These are phyloP conservation scores for Suillus fuscotomentosus DNA, from an alignment of 768 basidiomycete genomes.

Conservation along the genomic window DNA sequence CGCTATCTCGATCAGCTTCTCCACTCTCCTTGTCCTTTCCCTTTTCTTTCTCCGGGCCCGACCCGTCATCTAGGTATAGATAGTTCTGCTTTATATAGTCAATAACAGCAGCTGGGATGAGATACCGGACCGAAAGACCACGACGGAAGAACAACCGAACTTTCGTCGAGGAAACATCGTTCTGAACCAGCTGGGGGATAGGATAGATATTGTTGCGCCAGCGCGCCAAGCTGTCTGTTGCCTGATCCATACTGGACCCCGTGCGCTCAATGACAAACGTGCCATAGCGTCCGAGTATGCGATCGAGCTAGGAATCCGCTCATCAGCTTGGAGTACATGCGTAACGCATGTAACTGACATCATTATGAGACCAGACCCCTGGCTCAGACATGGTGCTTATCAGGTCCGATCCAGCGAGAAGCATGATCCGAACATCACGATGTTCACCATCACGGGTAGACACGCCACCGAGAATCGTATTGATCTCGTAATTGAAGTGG, in stretches of 20 bases:
- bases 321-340: neutral
- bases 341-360: slow-evolving; percentile 56
- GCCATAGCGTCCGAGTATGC: slow-evolving; percentile 94
- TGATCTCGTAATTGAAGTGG: slow-evolving; percentile 95
- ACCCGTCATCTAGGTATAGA: slow-evolving; percentile 66
- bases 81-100: slow-evolving; percentile 90
- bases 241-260: slow-evolving; percentile 88
- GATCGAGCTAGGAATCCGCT: slow-evolving; percentile 68
- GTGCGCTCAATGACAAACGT: slow-evolving; percentile 94
- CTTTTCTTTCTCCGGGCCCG: slow-evolving; percentile 34
- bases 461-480: slow-evolving; percentile 79
- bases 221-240: slow-evolving; percentile 68
- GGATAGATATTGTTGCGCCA: slow-evolving; percentile 87
- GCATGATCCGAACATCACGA: slow-evolving; percentile 80
- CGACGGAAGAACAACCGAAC: slow-evolving; percentile 77
- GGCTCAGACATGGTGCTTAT: slow-evolving; percentile 99
- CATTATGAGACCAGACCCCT: slow-evolving; percentile 93
- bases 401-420: slow-evolving; percentile 96
- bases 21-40: slow-evolving; percentile 34
- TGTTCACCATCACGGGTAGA: slow-evolving; percentile 70
- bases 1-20: neutral
- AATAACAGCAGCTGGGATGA: slow-evolving; percentile 87
- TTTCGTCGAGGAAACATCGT: slow-evolving; percentile 96
- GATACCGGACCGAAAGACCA: slow-evolving; percentile 83
- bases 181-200: slow-evolving; percentile 92